Evolutionary conservation across 495 filamentous ascomycete genomes (phyloP), one percentile per base, ranked within the genome.

Genomic region (Antarctomyces pellizariae): DNA sequence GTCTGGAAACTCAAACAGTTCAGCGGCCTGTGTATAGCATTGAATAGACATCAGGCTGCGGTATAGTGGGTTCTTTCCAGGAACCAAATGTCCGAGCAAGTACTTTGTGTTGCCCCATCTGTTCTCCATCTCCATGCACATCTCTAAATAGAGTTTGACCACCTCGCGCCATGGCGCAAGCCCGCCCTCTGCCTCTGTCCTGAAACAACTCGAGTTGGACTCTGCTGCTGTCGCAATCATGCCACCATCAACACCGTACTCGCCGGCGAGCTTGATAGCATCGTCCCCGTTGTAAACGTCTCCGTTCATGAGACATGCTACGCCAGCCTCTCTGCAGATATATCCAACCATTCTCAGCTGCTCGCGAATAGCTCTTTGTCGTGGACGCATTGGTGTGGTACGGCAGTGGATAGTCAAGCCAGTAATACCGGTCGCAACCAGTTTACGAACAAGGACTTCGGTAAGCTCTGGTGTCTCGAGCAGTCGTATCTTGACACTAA

Each of bases 171-270:
- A 95, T 0, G 60, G 54, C 6, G 59, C 49, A 9, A 71, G 39
- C 2, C 72, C 71, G 1, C 75, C 75, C 16, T 72, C 63, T 0
- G 54, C 64, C 16, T 59, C 46, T 2, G 54, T 36, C 17, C 72
- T 60, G 54, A 95, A 97, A 32, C 70, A 74, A 23, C 75, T 84
- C 11, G 78, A 63, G 37, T 97, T 95, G 32, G 65, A 54, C 53
- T 95, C 86, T 0, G 86, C 86, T 4, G 74, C 59, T 2, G 75
- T 84, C 7, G 86, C 89, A 41, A 97, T 93, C 86, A 97, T 97
- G 25, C 76, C 84, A 8, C 83, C 86, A 38, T 95, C 86, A 2
- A 74, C 77, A 3, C 71, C 72, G 37, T 58, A 90, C 41, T 91
- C 71, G 9, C 56, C 25, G 28, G 76, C 66, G 10, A 95, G 49